Evolutionary conservation across 768 basidiomycete genomes (phyloP).

Genomic region (Boletus sp.): DNA sequence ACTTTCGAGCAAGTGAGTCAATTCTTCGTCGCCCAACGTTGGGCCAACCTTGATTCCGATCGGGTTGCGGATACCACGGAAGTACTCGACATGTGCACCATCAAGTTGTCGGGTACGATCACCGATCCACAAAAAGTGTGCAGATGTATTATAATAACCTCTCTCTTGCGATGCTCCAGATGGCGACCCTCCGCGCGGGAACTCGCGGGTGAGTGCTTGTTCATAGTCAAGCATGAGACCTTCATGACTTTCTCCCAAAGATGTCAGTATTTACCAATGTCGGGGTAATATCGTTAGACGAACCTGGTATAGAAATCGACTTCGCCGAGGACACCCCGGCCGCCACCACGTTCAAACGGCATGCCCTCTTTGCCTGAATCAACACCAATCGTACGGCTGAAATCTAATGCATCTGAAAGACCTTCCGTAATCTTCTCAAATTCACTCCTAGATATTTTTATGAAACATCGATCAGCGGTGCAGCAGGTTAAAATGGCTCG

Average conservation of each 20-base stretch:
- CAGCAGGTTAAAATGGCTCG: not conserved
- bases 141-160: slow-evolving; percentile 84
- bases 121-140: slow-evolving; percentile 96
- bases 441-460: slow-evolving; percentile 50
- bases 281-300: slow-evolving; percentile 7
- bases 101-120: slow-evolving; percentile 91
- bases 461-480: slow-evolving; percentile 12
- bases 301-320: slow-evolving; percentile 94
- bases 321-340: slow-evolving; percentile 70
- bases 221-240: slow-evolving; percentile 93
- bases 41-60: slow-evolving; percentile 98
- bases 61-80: slow-evolving; percentile 87
- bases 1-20: slow-evolving; percentile 77
- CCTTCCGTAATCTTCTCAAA: slow-evolving; percentile 85
- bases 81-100: slow-evolving; percentile 95
- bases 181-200: slow-evolving; percentile 39
- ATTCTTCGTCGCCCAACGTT: slow-evolving; percentile 74
- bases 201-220: slow-evolving; percentile 79
- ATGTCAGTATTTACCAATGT: not conserved
- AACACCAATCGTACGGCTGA: slow-evolving; percentile 84
- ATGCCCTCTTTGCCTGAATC: slow-evolving; percentile 45
- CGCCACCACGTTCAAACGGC: slow-evolving; percentile 71
- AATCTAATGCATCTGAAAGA: slow-evolving; percentile 89
- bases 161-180: slow-evolving; percentile 21
- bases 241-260: slow-evolving; percentile 63